phyloP scores from a whole-genome alignment of 73 alveolate genomes.

The Paramecium tetraurelia region DNA sequence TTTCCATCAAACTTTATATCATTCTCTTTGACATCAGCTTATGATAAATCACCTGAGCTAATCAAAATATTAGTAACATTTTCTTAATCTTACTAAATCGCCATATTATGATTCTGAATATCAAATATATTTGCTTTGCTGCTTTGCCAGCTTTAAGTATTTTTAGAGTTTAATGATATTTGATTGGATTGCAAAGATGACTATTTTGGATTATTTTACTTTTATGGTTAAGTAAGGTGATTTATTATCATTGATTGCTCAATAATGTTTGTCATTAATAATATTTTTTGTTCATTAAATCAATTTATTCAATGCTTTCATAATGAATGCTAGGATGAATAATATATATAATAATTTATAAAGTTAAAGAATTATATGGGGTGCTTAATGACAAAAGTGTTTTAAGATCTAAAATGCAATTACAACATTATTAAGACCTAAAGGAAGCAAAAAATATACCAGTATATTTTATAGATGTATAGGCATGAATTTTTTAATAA shows the following conservation, averaged over 20 bases:
- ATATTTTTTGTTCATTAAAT: constrained; percentile 20
- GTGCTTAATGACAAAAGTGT: no score
- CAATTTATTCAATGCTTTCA: not conserved
- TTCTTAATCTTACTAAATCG: not conserved
- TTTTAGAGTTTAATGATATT: not conserved
- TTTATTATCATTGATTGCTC: not conserved
- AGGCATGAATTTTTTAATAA: no score
- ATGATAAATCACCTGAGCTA: not conserved
- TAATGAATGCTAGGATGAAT: not conserved
- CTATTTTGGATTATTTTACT: not conserved
- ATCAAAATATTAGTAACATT: not conserved
- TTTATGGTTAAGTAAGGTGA: not conserved
- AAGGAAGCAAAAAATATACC: no score
- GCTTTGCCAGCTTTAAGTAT: not conserved
- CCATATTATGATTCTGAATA: not conserved
- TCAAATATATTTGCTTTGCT: not conserved
- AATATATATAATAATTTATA: not conserved
- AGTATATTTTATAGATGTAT: no score
- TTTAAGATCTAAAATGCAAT: no score
- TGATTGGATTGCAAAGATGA: not conserved
- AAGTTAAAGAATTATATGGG: not conserved
- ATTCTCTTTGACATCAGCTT: not conserved
- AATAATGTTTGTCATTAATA: not conserved
- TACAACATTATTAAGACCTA: no score
- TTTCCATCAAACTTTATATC: not conserved